Percentiles rank a stretch among this genome's conserved stretches.
Conservation (phyloP, 305 asterid genomes). For the Solanum hybrid region DNA sequence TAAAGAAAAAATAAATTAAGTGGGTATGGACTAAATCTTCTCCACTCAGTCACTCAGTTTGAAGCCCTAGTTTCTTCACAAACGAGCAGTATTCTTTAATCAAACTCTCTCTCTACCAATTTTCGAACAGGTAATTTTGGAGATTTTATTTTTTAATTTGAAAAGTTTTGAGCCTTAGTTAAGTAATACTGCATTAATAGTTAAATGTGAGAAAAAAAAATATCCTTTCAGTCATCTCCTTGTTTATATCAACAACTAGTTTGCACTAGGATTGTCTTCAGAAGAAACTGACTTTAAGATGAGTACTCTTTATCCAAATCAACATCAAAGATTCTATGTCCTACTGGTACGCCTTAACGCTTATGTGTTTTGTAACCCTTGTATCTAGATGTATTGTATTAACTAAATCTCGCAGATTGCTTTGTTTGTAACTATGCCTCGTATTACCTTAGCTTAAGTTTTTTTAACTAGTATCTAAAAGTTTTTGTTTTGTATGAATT, state of each 20-base stretch:
- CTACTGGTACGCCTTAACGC: neutral
- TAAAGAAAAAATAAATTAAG: no score
- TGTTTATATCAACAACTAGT: neutral
- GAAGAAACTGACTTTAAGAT: neutral
- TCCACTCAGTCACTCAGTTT: neutral
- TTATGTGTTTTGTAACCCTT: neutral
- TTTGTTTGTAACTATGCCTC: no score
- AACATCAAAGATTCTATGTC: neutral
- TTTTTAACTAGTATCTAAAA: no score
- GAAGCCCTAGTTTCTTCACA: neutral
- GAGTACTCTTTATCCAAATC: neutral
- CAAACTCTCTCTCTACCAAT: neutral
- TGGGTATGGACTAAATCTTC: no score
- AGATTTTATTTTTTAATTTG: neutral
- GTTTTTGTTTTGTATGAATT: no score
- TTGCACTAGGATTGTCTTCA: neutral
- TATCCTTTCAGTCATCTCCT: neutral
- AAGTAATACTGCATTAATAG: neutral
- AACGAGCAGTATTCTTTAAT: neutral
- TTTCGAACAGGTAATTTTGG: neutral
- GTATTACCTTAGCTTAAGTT: no score
- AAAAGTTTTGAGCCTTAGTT: neutral
- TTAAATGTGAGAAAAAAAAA: neutral
- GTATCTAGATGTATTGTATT: neutral
- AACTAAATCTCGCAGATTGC: no score